Percentiles rank a stretch among this genome's conserved stretches.
phyloP scores from a whole-genome alignment of 768 basidiomycete genomes.

The Arthromyces matolae region DNA sequence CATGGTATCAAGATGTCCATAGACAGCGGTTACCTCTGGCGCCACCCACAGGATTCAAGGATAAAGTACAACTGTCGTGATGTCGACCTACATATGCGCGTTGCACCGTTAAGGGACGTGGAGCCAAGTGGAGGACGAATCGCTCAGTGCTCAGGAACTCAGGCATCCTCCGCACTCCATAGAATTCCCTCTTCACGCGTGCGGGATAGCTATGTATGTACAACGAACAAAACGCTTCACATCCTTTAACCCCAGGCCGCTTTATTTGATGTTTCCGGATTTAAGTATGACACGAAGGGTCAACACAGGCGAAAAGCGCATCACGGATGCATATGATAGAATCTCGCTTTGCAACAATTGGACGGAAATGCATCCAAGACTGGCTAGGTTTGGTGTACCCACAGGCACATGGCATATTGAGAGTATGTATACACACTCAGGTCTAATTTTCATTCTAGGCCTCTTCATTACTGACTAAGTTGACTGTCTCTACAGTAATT shows the following conservation, averaged over 20 bases:
- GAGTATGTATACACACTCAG: no score
- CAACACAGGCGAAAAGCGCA: background rate
- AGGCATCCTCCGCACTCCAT: background rate
- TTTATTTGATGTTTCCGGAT: conserved; percentile 8
- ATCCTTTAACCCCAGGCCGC: conserved; percentile 8
- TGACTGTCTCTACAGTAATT: no score
- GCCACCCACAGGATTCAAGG: background rate
- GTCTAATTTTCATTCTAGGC: no score
- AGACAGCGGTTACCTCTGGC: no score
- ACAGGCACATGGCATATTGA: no score
- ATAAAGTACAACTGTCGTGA: background rate
- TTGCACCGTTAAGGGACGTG: background rate
- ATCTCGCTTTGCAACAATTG: no score
- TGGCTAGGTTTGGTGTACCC: no score
- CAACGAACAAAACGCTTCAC: background rate
- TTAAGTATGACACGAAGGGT: background rate
- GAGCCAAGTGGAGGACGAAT: no score
- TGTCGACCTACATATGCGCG: background rate
- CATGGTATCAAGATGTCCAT: no score
- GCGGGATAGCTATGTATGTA: no score
- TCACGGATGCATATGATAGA: background rate
- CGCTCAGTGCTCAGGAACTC: background rate
- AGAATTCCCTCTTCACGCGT: background rate
- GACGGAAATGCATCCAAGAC: no score
- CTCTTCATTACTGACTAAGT: no score